Evolutionary conservation across 2,329 filamentous ascomycete genomes (phyloP).

Genomic region (Epichloe amarillans): DNA sequence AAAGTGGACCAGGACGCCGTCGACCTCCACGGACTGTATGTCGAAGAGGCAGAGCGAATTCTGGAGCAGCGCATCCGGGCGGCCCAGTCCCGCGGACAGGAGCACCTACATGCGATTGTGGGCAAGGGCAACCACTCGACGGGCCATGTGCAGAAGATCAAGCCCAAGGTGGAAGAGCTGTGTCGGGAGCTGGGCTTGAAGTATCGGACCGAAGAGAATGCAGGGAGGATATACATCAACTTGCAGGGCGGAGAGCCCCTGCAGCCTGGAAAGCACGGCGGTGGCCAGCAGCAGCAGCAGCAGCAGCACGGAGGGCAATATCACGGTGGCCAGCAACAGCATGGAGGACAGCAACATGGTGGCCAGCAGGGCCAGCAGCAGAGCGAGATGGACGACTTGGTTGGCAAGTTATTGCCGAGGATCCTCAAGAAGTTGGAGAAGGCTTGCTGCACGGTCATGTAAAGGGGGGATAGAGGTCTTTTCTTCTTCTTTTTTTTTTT

Average conservation of each 20-base stretch:
- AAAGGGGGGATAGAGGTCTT: constrained; percentile 10
- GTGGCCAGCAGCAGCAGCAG: constrained; percentile 15
- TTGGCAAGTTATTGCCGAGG: constrained; percentile 46
- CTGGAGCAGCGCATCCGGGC: constrained; percentile 74
- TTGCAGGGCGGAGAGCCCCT: constrained; percentile 58
- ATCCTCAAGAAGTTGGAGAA: constrained; percentile 53
- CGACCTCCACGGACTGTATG: constrained; percentile 87
- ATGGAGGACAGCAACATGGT: constrained; percentile 16
- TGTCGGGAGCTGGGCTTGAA: constrained; percentile 73
- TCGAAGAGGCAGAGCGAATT: constrained; percentile 88
- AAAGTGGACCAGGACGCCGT: constrained; percentile 71
- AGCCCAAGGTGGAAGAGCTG: constrained; percentile 82
- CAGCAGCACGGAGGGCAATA: constrained; percentile 23
- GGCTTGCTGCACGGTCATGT: constrained; percentile 67
- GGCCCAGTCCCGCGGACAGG: constrained; percentile 59
- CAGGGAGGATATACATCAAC: constrained; percentile 79
- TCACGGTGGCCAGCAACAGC: constrained; percentile 26
- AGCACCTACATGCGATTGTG: constrained; percentile 85
- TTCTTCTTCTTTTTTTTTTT: background rate
- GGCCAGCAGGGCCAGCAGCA: constrained; percentile 30
- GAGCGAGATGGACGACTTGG: constrained; percentile 44
- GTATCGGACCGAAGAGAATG: constrained; percentile 78
- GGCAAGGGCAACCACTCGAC: constrained; percentile 84
- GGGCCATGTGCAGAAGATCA: constrained; percentile 81
- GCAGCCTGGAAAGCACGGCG: constrained; percentile 22